A percentile compares a stretch with the other conserved stretches of the same genome.
Conservation (phyloP, 768 basidiomycete genomes). For the Boletus insuetus region DNA sequence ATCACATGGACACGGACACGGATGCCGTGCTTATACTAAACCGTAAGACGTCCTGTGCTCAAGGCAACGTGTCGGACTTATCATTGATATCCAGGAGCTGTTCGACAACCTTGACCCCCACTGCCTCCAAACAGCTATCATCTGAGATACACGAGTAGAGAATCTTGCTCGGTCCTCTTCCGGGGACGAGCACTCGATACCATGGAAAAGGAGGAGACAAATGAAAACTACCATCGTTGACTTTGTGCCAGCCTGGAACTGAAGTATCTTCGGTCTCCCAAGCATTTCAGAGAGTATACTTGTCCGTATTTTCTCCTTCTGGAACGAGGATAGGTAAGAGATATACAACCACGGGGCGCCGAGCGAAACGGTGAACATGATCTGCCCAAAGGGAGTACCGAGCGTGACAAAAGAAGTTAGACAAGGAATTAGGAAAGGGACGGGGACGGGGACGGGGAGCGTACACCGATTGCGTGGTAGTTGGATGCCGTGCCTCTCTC, state of each 20-base stretch:
- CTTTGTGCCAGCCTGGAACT: constrained; percentile 16
- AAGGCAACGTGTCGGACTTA: background rate
- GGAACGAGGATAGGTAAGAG: constrained; percentile 34
- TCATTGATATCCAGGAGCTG: constrained; percentile 11
- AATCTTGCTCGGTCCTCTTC: constrained; percentile 1
- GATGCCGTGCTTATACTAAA: too few species aligned
- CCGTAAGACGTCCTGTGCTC: too few species aligned
- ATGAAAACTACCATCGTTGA: constrained; percentile 24
- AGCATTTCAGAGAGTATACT: constrained; percentile 15
- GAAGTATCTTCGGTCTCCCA: constrained; percentile 1
- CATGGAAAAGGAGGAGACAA: constrained; percentile 23
- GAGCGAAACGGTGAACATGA: constrained; percentile 33
- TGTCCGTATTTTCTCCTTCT: constrained; percentile 29
- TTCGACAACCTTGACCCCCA: constrained; percentile 22
- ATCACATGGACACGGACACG: background rate
- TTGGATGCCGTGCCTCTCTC: background rate
- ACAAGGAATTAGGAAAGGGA: constrained; percentile 31
- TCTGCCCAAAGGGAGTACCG: constrained; percentile 33
- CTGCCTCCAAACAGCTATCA: constrained; percentile 18
- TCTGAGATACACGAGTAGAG: constrained; percentile 21
- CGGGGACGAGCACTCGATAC: background rate
- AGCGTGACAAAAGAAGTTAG: constrained; percentile 36
- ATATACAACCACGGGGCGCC: constrained; percentile 35
- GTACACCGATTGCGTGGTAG: constrained; percentile 21
- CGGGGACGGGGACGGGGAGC: constrained; percentile 24